Evolutionary conservation across 2,329 filamentous ascomycete genomes (phyloP).

Genomic region (Clonostachys chloroleuca): DNA sequence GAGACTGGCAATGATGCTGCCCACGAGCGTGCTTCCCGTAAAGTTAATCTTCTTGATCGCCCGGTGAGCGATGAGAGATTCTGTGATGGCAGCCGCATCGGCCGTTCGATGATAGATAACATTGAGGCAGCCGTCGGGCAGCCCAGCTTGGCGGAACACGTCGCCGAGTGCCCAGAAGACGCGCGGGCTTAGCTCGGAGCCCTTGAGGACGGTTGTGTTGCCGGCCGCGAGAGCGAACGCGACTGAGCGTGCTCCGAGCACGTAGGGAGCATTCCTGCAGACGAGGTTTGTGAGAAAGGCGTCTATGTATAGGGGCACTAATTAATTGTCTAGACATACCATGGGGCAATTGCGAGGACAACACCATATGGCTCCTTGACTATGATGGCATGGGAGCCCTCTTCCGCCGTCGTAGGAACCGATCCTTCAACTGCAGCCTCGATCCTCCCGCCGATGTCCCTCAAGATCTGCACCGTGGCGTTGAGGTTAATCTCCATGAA

Average conservation of each 20-base stretch:
- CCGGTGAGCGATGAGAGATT: conserved; percentile 61
- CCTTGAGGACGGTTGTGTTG: conserved; percentile 74
- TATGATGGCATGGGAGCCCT: conserved; percentile 50
- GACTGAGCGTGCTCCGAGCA: conserved; percentile 50
- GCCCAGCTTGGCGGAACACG: conserved; percentile 67
- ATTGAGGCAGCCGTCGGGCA: conserved; percentile 73
- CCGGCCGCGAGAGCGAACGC: conserved; percentile 67
- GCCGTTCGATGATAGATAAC: conserved; percentile 62
- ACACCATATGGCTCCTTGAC: conserved; percentile 76
- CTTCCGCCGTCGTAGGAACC: conserved; percentile 24
- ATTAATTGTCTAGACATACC: conserved; percentile 40
- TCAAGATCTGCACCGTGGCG: conserved; percentile 27
- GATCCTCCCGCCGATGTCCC: conserved; percentile 37
- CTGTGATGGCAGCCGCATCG: conserved; percentile 64
- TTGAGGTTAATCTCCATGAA: conserved; percentile 37
- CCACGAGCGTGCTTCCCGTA: conserved; percentile 72
- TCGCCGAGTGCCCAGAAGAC: conserved; percentile 58
- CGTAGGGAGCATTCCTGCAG: conserved; percentile 51
- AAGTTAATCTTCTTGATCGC: conserved; percentile 80
- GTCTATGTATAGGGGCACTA: neutral
- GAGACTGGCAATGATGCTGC: conserved; percentile 64
- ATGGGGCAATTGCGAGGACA: conserved; percentile 74
- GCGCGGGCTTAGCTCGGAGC: conserved; percentile 62
- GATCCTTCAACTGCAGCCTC: conserved; percentile 23
- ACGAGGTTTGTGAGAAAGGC: neutral